These are phyloP conservation scores for Daedaleopsis nitida DNA, from an alignment of 768 basidiomycete genomes.

Conservation along the genomic window DNA sequence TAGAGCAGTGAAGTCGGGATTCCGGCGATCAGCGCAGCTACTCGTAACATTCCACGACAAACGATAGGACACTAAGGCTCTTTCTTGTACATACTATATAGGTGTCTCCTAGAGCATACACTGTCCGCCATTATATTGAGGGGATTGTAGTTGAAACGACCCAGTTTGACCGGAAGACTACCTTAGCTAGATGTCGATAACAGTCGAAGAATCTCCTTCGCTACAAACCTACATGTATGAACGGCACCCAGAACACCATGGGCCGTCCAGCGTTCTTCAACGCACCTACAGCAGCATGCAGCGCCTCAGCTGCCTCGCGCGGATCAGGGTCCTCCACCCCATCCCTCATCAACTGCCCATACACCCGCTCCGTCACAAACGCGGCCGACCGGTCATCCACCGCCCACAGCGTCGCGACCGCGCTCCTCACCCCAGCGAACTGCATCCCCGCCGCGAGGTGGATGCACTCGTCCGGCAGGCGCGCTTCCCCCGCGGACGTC, in stretches of 20 bases:
- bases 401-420: conserved; percentile 18
- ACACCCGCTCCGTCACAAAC: conserved; percentile 6
- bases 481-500: neutral
- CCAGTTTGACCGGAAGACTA: no score
- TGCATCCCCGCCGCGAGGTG: conserved; percentile 21
- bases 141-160: no score
- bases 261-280: neutral
- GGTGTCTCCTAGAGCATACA: no score
- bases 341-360: conserved; percentile 1
- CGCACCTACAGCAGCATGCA: neutral
- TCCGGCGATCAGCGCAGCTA: no score
- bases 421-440: conserved; percentile 16
- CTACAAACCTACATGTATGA: conserved; percentile 1
- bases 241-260: conserved; percentile 4
- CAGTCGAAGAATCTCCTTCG: no score
- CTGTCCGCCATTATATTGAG: no score
- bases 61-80: no score
- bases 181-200: no score
- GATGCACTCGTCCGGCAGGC: conserved; percentile 13
- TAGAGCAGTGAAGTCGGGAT: no score
- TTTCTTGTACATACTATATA: no score
- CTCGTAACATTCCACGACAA: no score
- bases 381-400: conserved; percentile 13
- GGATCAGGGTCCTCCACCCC: neutral
- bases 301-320: conserved; percentile 5